Evolutionary conservation across 2,329 filamentous ascomycete genomes (phyloP).

Genomic region (Ceratocystis albifundus): DNA sequence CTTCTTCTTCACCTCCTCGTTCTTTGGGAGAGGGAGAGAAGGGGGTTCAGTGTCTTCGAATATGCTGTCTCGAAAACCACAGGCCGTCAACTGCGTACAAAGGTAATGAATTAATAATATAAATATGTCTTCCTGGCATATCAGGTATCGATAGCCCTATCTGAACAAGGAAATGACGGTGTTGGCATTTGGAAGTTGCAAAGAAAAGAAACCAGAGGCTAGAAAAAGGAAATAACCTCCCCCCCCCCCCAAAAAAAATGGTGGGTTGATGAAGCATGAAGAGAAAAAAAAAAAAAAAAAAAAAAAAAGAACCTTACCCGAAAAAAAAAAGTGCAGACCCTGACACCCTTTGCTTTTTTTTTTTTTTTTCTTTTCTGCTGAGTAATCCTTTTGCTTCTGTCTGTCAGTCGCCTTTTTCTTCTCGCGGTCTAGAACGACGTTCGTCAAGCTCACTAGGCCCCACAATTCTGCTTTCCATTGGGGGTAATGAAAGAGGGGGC

Average conservation of each 20-base stretch:
- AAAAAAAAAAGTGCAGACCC: neutral
- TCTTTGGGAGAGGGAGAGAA: no score
- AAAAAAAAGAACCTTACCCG: neutral
- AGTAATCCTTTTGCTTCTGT: no score
- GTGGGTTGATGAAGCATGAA: neutral
- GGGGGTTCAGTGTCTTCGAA: neutral
- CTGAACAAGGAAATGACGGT: neutral
- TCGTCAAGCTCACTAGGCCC: neutral
- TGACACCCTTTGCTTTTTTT: neutral
- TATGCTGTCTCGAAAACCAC: neutral
- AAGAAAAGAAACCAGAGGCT: neutral
- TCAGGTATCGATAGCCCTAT: neutral
- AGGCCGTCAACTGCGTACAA: neutral
- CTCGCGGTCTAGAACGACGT: neutral
- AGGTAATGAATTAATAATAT: no score
- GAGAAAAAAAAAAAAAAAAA: neutral
- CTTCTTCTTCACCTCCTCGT: neutral
- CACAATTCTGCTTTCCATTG: neutral
- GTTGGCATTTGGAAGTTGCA: neutral
- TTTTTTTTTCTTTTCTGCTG: no score
- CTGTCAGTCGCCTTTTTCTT: neutral
- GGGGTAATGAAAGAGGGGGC: neutral
- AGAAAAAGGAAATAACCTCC: neutral
- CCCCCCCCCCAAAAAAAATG: no score
- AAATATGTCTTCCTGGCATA: neutral